These are phyloP conservation scores for Brassica cretica DNA, from an alignment of 345 rosid species.

Conservation along the genomic window DNA sequence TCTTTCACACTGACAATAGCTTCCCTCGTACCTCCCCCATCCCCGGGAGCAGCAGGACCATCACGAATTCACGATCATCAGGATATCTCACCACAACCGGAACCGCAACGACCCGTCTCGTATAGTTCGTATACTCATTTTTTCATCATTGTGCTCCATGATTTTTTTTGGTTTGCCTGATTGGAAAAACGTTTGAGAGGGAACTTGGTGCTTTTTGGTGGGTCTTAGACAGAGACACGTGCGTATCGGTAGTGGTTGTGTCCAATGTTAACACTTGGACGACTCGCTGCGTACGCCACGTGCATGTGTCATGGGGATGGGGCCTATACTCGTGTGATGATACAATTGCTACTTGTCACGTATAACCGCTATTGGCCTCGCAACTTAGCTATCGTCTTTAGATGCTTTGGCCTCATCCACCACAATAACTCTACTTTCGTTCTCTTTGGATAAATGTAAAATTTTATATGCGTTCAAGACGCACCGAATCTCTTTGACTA, in stretches of 20 bases:
- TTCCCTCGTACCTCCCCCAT: no score
- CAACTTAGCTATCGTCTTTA: conserved; percentile 34
- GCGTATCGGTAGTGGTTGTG: conserved; percentile 24
- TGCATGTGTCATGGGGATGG: neutral
- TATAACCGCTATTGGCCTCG: conserved; percentile 22
- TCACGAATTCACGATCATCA: no score
- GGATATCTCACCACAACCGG: no score
- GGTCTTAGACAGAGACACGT: conserved; percentile 30
- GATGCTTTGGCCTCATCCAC: conserved; percentile 12
- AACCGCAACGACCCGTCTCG: no score
- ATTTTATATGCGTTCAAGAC: neutral
- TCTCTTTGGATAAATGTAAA: neutral
- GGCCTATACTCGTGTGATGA: conserved; percentile 10
- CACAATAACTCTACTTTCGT: neutral
- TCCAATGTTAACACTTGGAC: conserved; percentile 24
- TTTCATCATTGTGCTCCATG: neutral
- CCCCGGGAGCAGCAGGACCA: no score
- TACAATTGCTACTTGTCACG: conserved; percentile 19
- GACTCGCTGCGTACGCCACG: conserved; percentile 28
- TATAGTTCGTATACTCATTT: no score
- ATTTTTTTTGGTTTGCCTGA: neutral
- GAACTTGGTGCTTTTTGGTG: conserved; percentile 31
- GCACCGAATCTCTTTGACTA: neutral
- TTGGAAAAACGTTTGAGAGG: conserved; percentile 9
- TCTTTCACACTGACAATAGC: no score